phyloP scores from a whole-genome alignment of 2,329 filamentous ascomycete species.

The Plectosphaerella plurivora region DNA sequence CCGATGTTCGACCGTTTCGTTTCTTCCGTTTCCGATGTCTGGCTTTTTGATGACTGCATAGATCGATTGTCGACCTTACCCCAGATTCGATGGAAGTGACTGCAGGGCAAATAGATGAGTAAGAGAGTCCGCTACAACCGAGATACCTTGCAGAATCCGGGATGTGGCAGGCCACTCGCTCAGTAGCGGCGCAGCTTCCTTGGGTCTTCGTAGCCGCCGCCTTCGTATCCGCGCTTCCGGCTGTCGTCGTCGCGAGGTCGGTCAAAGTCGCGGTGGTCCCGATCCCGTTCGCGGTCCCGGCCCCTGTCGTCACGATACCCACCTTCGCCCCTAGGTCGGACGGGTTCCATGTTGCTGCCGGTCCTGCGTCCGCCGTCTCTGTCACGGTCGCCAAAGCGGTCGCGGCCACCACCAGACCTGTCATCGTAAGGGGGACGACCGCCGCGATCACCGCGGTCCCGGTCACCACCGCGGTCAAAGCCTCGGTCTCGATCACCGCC shows the following conservation, averaged over 20 bases:
- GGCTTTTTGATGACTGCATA: too few relatives aligned
- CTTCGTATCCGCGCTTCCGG: slow-evolving; percentile 70
- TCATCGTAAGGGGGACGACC: slow-evolving; percentile 17
- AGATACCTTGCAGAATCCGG: too few relatives aligned
- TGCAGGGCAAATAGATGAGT: too few relatives aligned
- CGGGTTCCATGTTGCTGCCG: slow-evolving; percentile 80
- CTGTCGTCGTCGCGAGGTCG: slow-evolving; percentile 53
- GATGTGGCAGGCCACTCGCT: slow-evolving; percentile 14
- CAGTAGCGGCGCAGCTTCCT: slow-evolving; percentile 62
- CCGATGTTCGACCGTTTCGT: too few relatives aligned
- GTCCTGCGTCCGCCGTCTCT: slow-evolving; percentile 41
- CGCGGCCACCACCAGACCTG: slow-evolving; percentile 40
- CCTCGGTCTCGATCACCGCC: slow-evolving; percentile 44
- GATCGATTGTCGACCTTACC: too few relatives aligned
- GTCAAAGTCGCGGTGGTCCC: slow-evolving; percentile 45
- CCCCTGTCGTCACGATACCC: slow-evolving; percentile 37
- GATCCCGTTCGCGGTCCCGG: slow-evolving; percentile 38
- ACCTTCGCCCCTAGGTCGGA: slow-evolving; percentile 60
- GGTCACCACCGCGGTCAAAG: slow-evolving; percentile 14
- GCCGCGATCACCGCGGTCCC: slow-evolving; percentile 52
- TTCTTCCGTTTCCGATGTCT: too few relatives aligned
- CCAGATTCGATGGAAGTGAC: too few relatives aligned
- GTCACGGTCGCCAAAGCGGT: slow-evolving; percentile 19
- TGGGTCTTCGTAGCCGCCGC: slow-evolving; percentile 75
- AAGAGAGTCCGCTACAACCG: too few relatives aligned